These are phyloP conservation scores for Suillus luteus DNA, from an alignment of 768 basidiomycete genomes.

Conservation along the genomic window DNA sequence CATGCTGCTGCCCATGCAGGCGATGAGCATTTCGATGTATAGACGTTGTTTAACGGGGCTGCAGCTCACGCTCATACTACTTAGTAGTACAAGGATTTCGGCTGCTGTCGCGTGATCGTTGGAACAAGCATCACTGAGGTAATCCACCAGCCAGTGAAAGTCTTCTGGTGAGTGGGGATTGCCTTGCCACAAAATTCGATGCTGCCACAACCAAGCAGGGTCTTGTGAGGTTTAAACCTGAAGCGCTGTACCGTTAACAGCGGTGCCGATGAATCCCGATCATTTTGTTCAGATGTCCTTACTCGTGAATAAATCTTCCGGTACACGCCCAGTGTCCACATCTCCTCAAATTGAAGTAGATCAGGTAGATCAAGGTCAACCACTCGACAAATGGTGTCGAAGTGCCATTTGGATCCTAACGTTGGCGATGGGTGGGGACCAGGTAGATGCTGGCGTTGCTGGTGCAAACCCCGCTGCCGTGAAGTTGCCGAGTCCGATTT, in stretches of 20 bases:
- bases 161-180: background rate
- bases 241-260: background rate
- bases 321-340: background rate
- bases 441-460: background rate
- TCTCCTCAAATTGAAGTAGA: no score
- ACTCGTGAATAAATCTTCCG: no score
- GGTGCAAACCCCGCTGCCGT: slow-evolving; percentile 4
- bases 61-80: no score
- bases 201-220: no score
- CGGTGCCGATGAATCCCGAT: background rate
- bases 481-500: slow-evolving; percentile 10
- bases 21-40: no score
- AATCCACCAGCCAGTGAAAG: no score
- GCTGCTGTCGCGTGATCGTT: no score
- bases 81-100: no score
- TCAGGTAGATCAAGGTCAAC: background rate
- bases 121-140: no score
- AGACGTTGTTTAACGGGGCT: no score
- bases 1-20: no score
- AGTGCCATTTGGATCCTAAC: slow-evolving; percentile 3
- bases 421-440: background rate
- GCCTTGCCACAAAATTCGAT: no score
- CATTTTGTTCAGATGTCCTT: background rate
- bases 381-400: background rate
- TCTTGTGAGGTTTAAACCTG: background rate